phyloP scores from a whole-genome alignment of 1,284 basidiomycete genomes.

The Trametes pubescens region DNA sequence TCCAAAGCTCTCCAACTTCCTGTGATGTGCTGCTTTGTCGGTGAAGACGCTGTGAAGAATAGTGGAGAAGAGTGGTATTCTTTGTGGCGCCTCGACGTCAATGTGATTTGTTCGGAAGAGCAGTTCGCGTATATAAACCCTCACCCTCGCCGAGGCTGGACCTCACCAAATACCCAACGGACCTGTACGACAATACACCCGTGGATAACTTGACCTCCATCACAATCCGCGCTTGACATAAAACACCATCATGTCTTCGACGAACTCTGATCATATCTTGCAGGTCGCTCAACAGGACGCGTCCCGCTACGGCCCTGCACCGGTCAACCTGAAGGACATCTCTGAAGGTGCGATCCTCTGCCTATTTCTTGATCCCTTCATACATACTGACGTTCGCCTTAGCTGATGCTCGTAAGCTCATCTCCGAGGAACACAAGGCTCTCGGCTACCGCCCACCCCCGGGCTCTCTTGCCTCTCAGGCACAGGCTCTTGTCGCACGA shows the following conservation, averaged over 20 bases:
- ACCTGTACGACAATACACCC: not conserved
- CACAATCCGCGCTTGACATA: not conserved
- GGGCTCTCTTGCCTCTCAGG: constrained; percentile 44
- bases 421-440: constrained; percentile 46
- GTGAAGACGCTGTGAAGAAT: not conserved
- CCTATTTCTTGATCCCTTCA: not conserved
- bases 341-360: constrained; percentile 29
- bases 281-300: constrained; percentile 33
- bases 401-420: constrained; percentile 42
- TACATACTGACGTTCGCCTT: not conserved
- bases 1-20: constrained; percentile 15
- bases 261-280: constrained; percentile 28
- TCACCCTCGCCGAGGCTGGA: not conserved
- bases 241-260: constrained; percentile 27
- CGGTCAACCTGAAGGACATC: constrained; percentile 38
- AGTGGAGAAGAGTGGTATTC: not conserved
- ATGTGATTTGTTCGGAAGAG: constrained; percentile 2
- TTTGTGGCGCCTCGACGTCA: constrained; percentile 17
- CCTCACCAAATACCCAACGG: not conserved
- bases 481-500: constrained; percentile 37
- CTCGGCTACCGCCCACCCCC: constrained; percentile 47
- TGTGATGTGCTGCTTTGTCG: constrained; percentile 9
- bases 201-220: not conserved
- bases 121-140: constrained; percentile 11
- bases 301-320: constrained; percentile 22